phyloP scores from a whole-genome alignment of 495 filamentous ascomycete genomes.

The Aspergillus nanangensis region DNA sequence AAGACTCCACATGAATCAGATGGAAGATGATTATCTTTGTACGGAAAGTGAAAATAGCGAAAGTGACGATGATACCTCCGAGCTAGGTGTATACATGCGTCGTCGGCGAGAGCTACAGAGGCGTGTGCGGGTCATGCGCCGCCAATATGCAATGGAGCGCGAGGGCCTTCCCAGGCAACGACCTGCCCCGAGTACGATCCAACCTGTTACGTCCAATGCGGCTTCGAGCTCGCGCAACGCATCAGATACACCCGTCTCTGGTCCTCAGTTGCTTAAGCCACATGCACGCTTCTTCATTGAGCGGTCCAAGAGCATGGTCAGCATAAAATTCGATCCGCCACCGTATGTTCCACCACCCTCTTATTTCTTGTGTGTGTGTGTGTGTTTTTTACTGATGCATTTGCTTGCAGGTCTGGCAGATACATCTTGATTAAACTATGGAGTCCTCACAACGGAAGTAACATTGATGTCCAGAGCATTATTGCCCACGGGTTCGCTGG shows the following conservation, averaged over 20 bases:
- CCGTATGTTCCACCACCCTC: slow-evolving; percentile 49
- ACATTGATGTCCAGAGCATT: slow-evolving; percentile 84
- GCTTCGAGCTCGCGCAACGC: slow-evolving; percentile 2
- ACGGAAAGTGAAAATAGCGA: slow-evolving; percentile 52
- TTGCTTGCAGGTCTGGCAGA: slow-evolving; percentile 55
- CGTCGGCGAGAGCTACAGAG: slow-evolving; percentile 27
- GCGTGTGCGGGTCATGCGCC: slow-evolving; percentile 20
- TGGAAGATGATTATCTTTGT: slow-evolving; percentile 36
- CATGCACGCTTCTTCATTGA: slow-evolving; percentile 78
- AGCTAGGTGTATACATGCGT: slow-evolving; percentile 19
- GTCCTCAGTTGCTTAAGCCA: slow-evolving; percentile 57
- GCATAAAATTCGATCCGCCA: slow-evolving; percentile 83
- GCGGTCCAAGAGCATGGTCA: slow-evolving; percentile 75
- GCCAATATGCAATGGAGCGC: slow-evolving; percentile 15
- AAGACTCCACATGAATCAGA: slow-evolving; percentile 13
- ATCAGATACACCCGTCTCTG: slow-evolving; percentile 6
- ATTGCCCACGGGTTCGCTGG: slow-evolving; percentile 78
- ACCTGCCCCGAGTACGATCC: slow-evolving; percentile 22
- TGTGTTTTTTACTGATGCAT: no score
- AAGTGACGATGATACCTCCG: slow-evolving; percentile 29
- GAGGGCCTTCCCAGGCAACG: slow-evolving; percentile 18
- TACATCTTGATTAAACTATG: slow-evolving; percentile 84
- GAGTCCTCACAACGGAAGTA: slow-evolving; percentile 60
- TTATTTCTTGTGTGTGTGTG: no score
- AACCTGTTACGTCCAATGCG: slow-evolving; percentile 17